Evolutionary conservation across 805 yeast species (phyloP), one percentile per base, ranked within the genome.

Genomic region (Pichia rugopelliculosa): DNA sequence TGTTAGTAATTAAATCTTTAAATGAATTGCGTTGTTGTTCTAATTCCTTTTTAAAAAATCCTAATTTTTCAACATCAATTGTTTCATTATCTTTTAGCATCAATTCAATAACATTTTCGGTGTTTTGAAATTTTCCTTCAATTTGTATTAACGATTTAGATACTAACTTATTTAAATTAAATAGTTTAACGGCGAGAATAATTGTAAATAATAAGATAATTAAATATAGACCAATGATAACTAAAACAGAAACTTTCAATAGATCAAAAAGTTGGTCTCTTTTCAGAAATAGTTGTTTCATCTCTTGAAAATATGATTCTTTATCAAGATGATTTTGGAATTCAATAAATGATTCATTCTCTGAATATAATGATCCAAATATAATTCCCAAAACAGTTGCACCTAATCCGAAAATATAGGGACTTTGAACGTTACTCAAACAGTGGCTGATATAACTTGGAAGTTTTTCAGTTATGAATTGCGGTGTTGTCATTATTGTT

Each of bases 31-130:
- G 17, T 22, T 47, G 48, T 23, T 45, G 42, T 34, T 47, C 47
- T 12, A 49, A 20, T 20, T 52, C 53, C 1, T n/a, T 6, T 26
- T 41, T 47, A 6, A 44, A 41, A 21, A 40, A 25, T 17, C 45
- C 38, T 4, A 49, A 9, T 18, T 47, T 37, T 20, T 47, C 36
- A 21, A 38, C 10, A 39, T 44, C 46, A 4, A 41, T 10, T 2
- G 38, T 3, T 20, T 48, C 42, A 18, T 44, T 23, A 11, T 53
- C 56, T 10, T 20, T 22, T 12, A 53, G 26, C 6, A 53, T 46
- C 5, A 50, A 44, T 22, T 53, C 53, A 13, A 53, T 50, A 9
- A 53, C 56, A 15, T n/a, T 20, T 44, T 53, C 49, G 2, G 42
- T 34, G 21, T 46, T 21, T 6, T 48, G 38, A 4, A 46, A 21